Conservation (phyloP, 371 early-diverging fungal species). For the Fennellomyces sp. region DNA sequence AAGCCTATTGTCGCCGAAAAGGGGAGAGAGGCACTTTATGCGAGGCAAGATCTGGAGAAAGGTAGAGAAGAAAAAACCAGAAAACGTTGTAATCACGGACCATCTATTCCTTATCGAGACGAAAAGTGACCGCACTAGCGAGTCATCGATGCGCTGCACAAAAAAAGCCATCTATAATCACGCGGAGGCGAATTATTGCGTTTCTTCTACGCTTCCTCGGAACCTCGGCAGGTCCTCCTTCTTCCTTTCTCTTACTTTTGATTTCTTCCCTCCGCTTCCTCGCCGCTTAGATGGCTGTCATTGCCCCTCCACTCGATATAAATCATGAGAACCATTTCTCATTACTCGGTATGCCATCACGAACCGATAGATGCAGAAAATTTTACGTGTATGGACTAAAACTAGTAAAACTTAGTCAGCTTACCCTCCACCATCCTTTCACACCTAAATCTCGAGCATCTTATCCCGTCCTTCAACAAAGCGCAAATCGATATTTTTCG, state of each 20-base stretch:
- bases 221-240: neutral
- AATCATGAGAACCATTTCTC: neutral
- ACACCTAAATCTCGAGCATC: constrained; percentile 31
- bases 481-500: constrained; percentile 24
- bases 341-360: neutral
- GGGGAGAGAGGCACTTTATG: too few species aligned
- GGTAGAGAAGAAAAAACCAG: neutral
- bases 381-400: neutral
- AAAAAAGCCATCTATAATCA: constrained; percentile 5
- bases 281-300: constrained; percentile 1
- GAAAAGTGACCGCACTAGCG: neutral
- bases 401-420: neutral
- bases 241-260: neutral
- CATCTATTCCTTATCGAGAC: constrained; percentile 6
- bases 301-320: neutral
- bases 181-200: neutral
- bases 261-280: neutral
- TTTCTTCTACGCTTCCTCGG: neutral
- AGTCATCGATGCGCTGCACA: neutral
- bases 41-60: too few species aligned
- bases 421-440: constrained; percentile 27
- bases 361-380: neutral
- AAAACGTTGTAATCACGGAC: neutral
- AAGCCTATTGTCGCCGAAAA: neutral
- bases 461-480: constrained; percentile 34